phyloP scores from a whole-genome alignment of 192 early-diverging fungal species.

The Coemansia sp. region DNA sequence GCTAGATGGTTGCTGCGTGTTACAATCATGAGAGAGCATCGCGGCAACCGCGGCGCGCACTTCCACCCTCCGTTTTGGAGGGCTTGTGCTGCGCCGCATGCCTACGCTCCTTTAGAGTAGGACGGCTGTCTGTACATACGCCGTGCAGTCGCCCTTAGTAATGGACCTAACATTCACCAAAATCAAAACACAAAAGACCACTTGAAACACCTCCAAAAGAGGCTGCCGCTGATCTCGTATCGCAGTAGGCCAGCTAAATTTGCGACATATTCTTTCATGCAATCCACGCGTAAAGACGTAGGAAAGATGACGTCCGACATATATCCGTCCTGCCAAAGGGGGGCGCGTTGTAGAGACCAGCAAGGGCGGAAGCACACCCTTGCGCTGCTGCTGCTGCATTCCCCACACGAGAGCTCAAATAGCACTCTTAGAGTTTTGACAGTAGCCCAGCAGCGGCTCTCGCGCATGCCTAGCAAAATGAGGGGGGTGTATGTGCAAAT shows the following conservation, averaged over 20 bases:
- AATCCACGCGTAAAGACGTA: not conserved
- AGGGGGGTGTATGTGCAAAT: conserved; percentile 1
- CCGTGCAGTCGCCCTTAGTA: conserved; percentile 52
- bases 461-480: not conserved
- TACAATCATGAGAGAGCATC: conserved; percentile 48
- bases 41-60: conserved; percentile 24
- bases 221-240: not conserved
- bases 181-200: not conserved
- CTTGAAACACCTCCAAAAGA: not conserved
- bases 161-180: conserved; percentile 40
- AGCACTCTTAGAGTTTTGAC: not conserved
- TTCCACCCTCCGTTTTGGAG: conserved; percentile 49
- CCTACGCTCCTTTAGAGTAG: conserved; percentile 54
- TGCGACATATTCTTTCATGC: not conserved
- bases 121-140: conserved; percentile 18
- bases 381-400: not conserved
- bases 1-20: conserved; percentile 41
- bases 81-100: conserved; percentile 26
- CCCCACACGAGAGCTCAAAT: not conserved
- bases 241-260: conserved; percentile 2
- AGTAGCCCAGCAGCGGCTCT: not conserved
- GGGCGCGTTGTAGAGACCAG: not conserved
- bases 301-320: not conserved
- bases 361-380: not conserved
- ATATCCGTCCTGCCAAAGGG: not conserved